phyloP scores from a whole-genome alignment of 768 basidiomycete genomes.

The Rhizopogon salebrosus region DNA sequence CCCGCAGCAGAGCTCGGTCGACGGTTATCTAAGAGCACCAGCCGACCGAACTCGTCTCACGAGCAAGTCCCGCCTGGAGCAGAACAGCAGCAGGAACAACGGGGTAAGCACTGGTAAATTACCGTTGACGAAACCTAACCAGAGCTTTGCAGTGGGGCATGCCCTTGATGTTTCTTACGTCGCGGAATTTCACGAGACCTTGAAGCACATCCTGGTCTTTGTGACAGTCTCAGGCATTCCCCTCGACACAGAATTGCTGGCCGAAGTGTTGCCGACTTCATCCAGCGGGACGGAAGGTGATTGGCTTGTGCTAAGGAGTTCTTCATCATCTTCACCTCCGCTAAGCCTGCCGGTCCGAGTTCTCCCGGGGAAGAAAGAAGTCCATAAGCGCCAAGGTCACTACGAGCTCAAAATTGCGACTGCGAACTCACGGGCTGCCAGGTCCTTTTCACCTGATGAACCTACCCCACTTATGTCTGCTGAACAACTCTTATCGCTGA shows the following conservation, averaged over 20 bases:
- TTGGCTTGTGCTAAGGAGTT: constrained; percentile 58
- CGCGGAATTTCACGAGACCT: constrained; percentile 82
- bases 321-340: constrained; percentile 50
- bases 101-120: not conserved
- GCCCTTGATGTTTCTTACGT: constrained; percentile 45
- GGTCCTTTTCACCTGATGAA: constrained; percentile 19
- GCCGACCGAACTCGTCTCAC: constrained; percentile 22
- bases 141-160: not conserved
- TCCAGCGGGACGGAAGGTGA: constrained; percentile 40
- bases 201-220: constrained; percentile 75
- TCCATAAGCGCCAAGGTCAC: constrained; percentile 51
- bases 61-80: constrained; percentile 16
- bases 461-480: constrained; percentile 62
- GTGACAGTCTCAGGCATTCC: constrained; percentile 50
- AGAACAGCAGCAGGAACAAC: not conserved
- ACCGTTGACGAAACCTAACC: not conserved
- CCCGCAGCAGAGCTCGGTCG: constrained; percentile 14
- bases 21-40: constrained; percentile 11
- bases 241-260: constrained; percentile 50
- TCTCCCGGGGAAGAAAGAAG: constrained; percentile 54
- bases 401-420: constrained; percentile 66
- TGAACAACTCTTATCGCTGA: constrained; percentile 47
- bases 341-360: constrained; percentile 54
- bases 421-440: constrained; percentile 19
- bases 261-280: constrained; percentile 55